A percentile compares a stretch with the other conserved stretches of the same genome.
phyloP scores from a whole-genome alignment of 208 protist species.

The Trichomonas tenax region DNA sequence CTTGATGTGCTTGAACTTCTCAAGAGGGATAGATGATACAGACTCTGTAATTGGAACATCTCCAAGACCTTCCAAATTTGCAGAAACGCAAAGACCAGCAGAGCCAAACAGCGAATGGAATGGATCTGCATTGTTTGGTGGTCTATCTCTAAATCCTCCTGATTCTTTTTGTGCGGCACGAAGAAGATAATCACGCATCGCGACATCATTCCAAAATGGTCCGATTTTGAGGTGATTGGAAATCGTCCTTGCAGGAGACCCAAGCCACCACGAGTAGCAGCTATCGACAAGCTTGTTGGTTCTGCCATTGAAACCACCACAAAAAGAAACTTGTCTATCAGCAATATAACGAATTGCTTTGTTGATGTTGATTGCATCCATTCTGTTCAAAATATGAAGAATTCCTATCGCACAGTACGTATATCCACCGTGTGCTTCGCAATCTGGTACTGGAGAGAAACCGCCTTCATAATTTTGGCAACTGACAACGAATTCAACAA shows the following conservation, averaged over 20 bases:
- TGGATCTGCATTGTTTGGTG: background rate
- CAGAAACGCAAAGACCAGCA: background rate
- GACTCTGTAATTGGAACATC: background rate
- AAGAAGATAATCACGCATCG: background rate
- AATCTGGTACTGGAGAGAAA: background rate
- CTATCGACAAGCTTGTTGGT: constrained; percentile 37
- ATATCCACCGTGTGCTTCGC: constrained; percentile 39
- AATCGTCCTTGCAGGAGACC: background rate
- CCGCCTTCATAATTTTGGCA: constrained; percentile 9
- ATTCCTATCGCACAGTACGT: constrained; percentile 33
- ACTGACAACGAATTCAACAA: background rate
- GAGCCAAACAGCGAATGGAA: background rate
- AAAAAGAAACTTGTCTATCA: background rate
- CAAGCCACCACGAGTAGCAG: constrained; percentile 41
- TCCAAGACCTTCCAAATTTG: background rate
- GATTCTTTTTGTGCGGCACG: background rate
- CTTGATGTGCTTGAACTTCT: no score
- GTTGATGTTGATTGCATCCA: background rate
- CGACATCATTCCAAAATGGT: background rate
- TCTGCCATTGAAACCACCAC: constrained; percentile 34
- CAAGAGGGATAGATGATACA: background rate
- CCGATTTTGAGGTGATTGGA: background rate
- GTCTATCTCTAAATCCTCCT: background rate
- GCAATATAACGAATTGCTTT: background rate
- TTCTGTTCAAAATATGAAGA: background rate